Evolutionary conservation across 208 protist genomes (phyloP).

Genomic region (Leishmania amazonensis): DNA sequence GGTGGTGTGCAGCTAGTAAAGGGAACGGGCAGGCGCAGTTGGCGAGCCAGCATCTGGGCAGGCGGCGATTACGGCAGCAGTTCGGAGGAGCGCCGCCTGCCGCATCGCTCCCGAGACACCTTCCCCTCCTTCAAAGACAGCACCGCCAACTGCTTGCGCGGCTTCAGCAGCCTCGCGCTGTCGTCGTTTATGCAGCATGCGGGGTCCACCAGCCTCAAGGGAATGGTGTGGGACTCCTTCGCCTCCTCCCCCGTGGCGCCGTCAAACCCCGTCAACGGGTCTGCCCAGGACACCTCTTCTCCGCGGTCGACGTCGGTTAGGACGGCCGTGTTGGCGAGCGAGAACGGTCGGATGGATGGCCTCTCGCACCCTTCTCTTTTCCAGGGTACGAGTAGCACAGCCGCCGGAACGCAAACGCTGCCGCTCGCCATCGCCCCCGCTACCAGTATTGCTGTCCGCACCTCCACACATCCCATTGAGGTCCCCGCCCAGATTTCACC

Average conservation of each 20-base stretch:
- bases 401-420: neutral
- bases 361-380: neutral
- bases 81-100: neutral
- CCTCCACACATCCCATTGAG: neutral
- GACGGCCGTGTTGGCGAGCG: neutral
- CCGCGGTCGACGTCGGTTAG: neutral
- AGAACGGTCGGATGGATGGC: neutral
- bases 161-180: constrained; percentile 30
- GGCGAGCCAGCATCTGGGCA: neutral
- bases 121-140: constrained; percentile 25
- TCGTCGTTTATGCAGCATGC: constrained; percentile 23
- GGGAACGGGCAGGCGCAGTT: neutral
- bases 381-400: neutral
- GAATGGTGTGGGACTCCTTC: neutral
- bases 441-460: neutral
- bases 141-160: constrained; percentile 5
- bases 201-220: neutral
- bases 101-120: neutral
- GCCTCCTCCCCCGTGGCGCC: neutral
- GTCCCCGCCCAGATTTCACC: neutral
- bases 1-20: neutral
- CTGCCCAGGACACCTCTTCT: neutral
- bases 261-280: neutral
- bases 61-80: neutral
- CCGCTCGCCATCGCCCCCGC: neutral